Conservation (phyloP, 371 early-diverging fungal genomes). For the Gilbertella persicaria region DNA sequence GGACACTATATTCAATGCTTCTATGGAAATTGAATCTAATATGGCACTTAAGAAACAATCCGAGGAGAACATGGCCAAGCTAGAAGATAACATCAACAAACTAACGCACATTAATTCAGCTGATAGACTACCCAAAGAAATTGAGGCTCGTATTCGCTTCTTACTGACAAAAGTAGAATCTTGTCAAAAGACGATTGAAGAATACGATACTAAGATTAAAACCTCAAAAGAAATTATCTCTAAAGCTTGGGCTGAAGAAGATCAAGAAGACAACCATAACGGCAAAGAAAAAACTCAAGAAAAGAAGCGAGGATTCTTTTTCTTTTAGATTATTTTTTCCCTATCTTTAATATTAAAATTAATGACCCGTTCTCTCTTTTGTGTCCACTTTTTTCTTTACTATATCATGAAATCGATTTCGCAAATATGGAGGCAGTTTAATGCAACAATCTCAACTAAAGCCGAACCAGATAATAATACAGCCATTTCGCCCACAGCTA, state of each 20-base stretch:
- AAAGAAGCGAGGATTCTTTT: not conserved
- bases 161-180: slow-evolving; percentile 57
- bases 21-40: slow-evolving; percentile 78
- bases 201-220: slow-evolving; percentile 50
- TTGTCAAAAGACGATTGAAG: slow-evolving; percentile 53
- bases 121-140: slow-evolving; percentile 56
- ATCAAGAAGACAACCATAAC: not conserved
- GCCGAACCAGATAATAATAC: not conserved
- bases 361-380: not conserved
- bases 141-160: slow-evolving; percentile 57
- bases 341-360: not conserved
- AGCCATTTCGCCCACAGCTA: not conserved
- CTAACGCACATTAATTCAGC: slow-evolving; percentile 43
- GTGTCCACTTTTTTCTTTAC: not conserved
- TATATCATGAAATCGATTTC: slow-evolving; percentile 1
- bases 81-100: slow-evolving; percentile 71
- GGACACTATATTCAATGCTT: slow-evolving; percentile 72
- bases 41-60: slow-evolving; percentile 69
- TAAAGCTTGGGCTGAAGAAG: slow-evolving; percentile 27
- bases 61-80: slow-evolving; percentile 65
- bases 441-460: not conserved
- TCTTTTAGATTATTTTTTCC: not conserved
- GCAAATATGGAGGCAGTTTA: slow-evolving; percentile 2
- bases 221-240: slow-evolving; percentile 49
- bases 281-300: not conserved